These are phyloP conservation scores for Phytophthora megakarya DNA, from an alignment of 352 stramenopile genomes.

Conservation along the genomic window DNA sequence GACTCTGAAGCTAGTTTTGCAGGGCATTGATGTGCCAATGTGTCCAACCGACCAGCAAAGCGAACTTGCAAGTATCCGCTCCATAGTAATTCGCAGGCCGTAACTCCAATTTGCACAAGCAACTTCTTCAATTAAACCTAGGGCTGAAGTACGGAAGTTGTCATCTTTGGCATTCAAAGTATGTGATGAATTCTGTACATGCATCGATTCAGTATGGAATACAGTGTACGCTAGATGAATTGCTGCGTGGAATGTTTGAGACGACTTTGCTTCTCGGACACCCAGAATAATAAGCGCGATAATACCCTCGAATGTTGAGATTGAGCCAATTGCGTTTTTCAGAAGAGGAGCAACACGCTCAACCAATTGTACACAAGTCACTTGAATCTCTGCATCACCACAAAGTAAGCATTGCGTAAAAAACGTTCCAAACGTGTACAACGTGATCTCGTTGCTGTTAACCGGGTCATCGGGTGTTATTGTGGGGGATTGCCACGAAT, in stretches of 20 bases:
- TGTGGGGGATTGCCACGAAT: slow-evolving; percentile 23
- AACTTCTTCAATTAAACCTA: slow-evolving; percentile 28
- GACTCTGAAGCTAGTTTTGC: background rate
- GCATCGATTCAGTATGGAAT: slow-evolving; percentile 30
- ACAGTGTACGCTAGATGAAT: slow-evolving; percentile 51
- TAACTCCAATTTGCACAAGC: slow-evolving; percentile 26
- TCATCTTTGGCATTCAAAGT: background rate
- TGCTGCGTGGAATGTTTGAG: slow-evolving; percentile 39
- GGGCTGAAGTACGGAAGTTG: background rate
- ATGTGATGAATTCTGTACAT: background rate
- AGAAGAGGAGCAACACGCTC: slow-evolving; percentile 41
- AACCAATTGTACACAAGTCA: slow-evolving; percentile 31
- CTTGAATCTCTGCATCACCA: slow-evolving; percentile 29
- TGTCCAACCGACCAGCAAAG: slow-evolving; percentile 42
- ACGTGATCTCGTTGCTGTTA: slow-evolving; percentile 29
- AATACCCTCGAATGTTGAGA: slow-evolving; percentile 49
- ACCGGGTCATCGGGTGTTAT: slow-evolving; percentile 31
- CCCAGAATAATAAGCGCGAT: slow-evolving; percentile 41
- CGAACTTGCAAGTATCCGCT: slow-evolving; percentile 28
- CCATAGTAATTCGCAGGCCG: slow-evolving; percentile 35
- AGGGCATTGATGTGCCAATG: background rate
- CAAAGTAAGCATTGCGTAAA: slow-evolving; percentile 52
- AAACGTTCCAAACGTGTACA: slow-evolving; percentile 60
- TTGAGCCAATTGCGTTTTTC: slow-evolving; percentile 17
- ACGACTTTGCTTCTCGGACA: slow-evolving; percentile 30